These are phyloP conservation scores for Termitomyces sp. DNA, from an alignment of 768 basidiomycete genomes.

Conservation along the genomic window DNA sequence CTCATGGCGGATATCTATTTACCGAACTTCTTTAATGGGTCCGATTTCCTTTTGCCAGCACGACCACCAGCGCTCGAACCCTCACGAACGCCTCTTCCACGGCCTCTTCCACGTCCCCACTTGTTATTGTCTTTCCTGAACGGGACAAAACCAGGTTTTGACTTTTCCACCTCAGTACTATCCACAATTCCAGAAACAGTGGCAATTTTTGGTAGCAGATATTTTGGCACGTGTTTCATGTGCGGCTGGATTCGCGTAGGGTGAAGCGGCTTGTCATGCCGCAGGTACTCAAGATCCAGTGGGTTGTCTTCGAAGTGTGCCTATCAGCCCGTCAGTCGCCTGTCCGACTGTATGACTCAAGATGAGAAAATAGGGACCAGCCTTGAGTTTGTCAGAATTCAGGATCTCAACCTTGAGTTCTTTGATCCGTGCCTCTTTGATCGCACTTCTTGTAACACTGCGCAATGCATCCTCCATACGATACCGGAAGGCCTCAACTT, in stretches of 20 bases:
- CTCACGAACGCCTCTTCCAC: slow-evolving; percentile 50
- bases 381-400: slow-evolving; percentile 96
- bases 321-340: slow-evolving; percentile 31
- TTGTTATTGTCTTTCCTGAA: slow-evolving; percentile 54
- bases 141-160: slow-evolving; percentile 55
- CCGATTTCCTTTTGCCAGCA: slow-evolving; percentile 66
- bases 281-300: slow-evolving; percentile 82
- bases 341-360: neutral
- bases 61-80: slow-evolving; percentile 42
- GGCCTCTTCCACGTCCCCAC: slow-evolving; percentile 49
- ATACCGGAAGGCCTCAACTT: slow-evolving; percentile 97
- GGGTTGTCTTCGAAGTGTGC: slow-evolving; percentile 98
- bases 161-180: slow-evolving; percentile 15
- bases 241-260: slow-evolving; percentile 87
- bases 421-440: slow-evolving; percentile 89
- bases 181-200: slow-evolving; percentile 40
- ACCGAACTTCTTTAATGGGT: slow-evolving; percentile 78
- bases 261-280: slow-evolving; percentile 92
- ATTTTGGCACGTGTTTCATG: slow-evolving; percentile 94
- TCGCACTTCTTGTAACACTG: slow-evolving; percentile 77
- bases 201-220: slow-evolving; percentile 80
- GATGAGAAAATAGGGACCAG: slow-evolving; percentile 24
- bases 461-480: slow-evolving; percentile 95
- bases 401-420: slow-evolving; percentile 91
- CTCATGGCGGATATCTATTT: slow-evolving; percentile 16